Evolutionary conservation across 2,329 filamentous ascomycete species (phyloP).

Genomic region (Fusarium armeniacum): DNA sequence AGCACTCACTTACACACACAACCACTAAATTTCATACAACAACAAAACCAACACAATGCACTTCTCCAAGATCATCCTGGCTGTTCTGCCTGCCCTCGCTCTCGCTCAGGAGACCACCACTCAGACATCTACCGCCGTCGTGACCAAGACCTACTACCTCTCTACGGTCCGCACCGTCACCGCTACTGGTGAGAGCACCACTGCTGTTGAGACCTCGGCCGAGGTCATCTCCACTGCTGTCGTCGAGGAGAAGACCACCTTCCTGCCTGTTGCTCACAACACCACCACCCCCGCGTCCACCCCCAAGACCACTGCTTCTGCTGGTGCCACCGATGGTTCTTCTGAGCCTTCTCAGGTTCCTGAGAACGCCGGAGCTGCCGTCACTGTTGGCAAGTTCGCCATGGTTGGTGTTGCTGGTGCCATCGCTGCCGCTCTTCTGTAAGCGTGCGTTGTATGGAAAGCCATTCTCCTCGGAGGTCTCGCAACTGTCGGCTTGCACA

Average conservation of each 20-base stretch:
- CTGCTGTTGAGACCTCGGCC: conserved; percentile 44
- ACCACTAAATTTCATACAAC: conserved; percentile 11
- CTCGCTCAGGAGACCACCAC: conserved; percentile 61
- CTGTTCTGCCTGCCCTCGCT: conserved; percentile 68
- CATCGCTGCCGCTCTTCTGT: conserved; percentile 66
- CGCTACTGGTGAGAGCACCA: conserved; percentile 52
- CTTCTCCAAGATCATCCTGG: conserved; percentile 60
- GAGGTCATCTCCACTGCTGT: conserved; percentile 33
- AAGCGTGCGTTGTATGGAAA: conserved; percentile 48
- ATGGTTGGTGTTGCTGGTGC: conserved; percentile 66
- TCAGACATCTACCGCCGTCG: conserved; percentile 64
- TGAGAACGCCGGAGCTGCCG: conserved; percentile 59
- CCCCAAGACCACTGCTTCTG: conserved; percentile 37
- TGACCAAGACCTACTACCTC: conserved; percentile 68
- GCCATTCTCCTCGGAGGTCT: conserved; percentile 9
- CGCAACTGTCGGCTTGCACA: conserved; percentile 36
- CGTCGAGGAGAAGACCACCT: conserved; percentile 38
- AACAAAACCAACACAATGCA: conserved; percentile 54
- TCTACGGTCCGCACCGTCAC: conserved; percentile 61
- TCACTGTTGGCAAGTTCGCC: conserved; percentile 61
- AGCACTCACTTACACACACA: conserved; percentile 44
- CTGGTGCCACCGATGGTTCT: conserved; percentile 43
- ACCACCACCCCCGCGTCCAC: conserved; percentile 49
- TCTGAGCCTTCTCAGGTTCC: conserved; percentile 55
- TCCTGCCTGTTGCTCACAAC: conserved; percentile 48